These are phyloP conservation scores for Umbelopsis isabellina DNA, from an alignment of 192 early-diverging fungal genomes.

Conservation along the genomic window DNA sequence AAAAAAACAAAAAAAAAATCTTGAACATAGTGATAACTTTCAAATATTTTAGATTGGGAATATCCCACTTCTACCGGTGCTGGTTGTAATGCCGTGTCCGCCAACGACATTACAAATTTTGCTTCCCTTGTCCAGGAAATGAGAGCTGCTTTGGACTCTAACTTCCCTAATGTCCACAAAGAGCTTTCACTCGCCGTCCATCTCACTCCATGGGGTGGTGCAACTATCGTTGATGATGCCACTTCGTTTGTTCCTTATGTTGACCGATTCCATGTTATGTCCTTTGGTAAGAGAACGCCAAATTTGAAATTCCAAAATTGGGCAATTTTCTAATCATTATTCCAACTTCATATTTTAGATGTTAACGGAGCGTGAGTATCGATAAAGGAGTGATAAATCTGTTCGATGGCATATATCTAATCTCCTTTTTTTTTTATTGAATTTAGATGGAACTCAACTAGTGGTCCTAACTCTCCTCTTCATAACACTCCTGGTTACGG, in stretches of 20 bases:
- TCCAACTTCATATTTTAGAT: background rate
- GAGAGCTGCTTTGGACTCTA: slow-evolving; percentile 12
- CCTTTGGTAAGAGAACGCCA: slow-evolving; percentile 47
- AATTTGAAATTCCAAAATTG: no score
- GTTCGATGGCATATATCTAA: background rate
- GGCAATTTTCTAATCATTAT: background rate
- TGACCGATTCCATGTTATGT: slow-evolving; percentile 62
- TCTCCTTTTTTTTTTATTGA: background rate
- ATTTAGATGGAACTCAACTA: slow-evolving; percentile 7
- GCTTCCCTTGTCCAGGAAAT: slow-evolving; percentile 20
- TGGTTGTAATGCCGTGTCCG: slow-evolving; percentile 9
- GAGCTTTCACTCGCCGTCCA: slow-evolving; percentile 13
- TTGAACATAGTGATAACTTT: background rate
- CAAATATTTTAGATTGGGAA: slow-evolving; percentile 11
- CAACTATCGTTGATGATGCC: slow-evolving; percentile 9
- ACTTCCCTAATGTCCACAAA: slow-evolving; percentile 22
- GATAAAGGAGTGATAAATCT: background rate
- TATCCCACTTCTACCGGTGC: slow-evolving; percentile 18
- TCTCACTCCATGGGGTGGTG: slow-evolving; percentile 15
- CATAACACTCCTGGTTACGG: slow-evolving; percentile 22
- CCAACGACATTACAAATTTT: slow-evolving; percentile 20
- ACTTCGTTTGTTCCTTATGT: slow-evolving; percentile 44
- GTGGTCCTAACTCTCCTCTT: slow-evolving; percentile 21
- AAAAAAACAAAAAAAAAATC: no score
- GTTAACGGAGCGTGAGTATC: slow-evolving; percentile 15